Conservation (phyloP, 2,329 filamentous ascomycete genomes). For the Ophiosphaerella korrae region DNA sequence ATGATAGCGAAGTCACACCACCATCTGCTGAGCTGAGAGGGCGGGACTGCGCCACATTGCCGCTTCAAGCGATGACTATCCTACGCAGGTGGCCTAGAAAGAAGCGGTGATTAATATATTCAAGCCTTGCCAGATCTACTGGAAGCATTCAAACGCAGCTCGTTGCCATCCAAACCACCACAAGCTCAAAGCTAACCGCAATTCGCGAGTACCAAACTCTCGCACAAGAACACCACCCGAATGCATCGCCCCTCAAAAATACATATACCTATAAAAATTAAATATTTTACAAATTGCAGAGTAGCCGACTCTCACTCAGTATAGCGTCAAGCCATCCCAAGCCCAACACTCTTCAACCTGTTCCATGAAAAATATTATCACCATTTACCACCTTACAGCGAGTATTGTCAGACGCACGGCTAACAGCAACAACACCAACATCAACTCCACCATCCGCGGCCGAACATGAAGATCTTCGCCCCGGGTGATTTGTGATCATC, state of each 20-base stretch:
- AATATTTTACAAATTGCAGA: not conserved
- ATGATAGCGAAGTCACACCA: slow-evolving; percentile 5
- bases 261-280: not conserved
- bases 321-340: too few relatives aligned
- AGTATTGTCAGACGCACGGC: not conserved
- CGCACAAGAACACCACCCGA: too few relatives aligned
- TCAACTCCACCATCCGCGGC: slow-evolving; percentile 4
- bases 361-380: too few relatives aligned
- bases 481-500: not conserved
- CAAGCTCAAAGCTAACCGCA: too few relatives aligned
- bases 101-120: not conserved
- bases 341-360: too few relatives aligned
- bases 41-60: not conserved
- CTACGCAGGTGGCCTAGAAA: not conserved
- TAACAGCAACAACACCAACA: not conserved
- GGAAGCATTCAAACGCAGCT: not conserved
- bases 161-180: too few relatives aligned
- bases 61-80: not conserved
- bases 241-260: too few relatives aligned
- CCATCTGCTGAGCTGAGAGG: slow-evolving; percentile 4
- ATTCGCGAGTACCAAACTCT: too few relatives aligned
- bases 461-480: not conserved
- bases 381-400: too few relatives aligned
- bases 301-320: too few relatives aligned
- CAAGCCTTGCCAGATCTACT: not conserved